Percentiles rank a stretch among this genome's conserved stretches.
phyloP scores from a whole-genome alignment of 805 yeast genomes.

The Wickerhamiella cacticola region DNA sequence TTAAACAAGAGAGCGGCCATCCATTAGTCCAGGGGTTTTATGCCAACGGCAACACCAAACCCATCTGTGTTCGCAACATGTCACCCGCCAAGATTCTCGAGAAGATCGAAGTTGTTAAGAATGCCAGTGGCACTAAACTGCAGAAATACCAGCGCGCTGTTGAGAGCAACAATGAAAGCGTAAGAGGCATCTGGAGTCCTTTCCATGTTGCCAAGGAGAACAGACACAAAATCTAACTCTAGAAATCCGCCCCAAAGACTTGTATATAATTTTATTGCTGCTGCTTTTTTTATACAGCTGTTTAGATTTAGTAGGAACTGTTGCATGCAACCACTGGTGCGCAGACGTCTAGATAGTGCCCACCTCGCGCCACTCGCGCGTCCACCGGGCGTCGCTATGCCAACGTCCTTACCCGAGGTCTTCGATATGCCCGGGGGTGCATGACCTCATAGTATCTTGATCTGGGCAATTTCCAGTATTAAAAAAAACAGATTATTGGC shows the following conservation, averaged over 20 bases:
- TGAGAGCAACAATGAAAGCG: constrained; percentile 63
- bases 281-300: no score
- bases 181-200: constrained; percentile 98
- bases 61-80: constrained; percentile 68
- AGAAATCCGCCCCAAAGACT: not conserved
- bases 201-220: constrained; percentile 53
- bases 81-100: constrained; percentile 47
- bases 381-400: not conserved
- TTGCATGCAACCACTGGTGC: no score
- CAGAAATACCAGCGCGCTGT: constrained; percentile 65
- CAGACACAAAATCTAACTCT: constrained; percentile 29
- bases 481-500: no score
- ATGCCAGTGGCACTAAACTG: constrained; percentile 54
- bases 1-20: constrained; percentile 65
- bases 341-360: no score
- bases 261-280: constrained; percentile 4
- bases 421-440: no score
- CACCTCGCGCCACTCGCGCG: no score
- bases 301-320: no score
- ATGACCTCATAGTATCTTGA: no score
- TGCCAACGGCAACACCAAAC: constrained; percentile 36
- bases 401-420: not conserved
- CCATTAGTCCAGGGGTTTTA: constrained; percentile 61
- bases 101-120: constrained; percentile 51
- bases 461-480: no score